These are phyloP conservation scores for Ceratocystiopsis brevicomis DNA, from an alignment of 2,329 filamentous ascomycete genomes.

Conservation along the genomic window DNA sequence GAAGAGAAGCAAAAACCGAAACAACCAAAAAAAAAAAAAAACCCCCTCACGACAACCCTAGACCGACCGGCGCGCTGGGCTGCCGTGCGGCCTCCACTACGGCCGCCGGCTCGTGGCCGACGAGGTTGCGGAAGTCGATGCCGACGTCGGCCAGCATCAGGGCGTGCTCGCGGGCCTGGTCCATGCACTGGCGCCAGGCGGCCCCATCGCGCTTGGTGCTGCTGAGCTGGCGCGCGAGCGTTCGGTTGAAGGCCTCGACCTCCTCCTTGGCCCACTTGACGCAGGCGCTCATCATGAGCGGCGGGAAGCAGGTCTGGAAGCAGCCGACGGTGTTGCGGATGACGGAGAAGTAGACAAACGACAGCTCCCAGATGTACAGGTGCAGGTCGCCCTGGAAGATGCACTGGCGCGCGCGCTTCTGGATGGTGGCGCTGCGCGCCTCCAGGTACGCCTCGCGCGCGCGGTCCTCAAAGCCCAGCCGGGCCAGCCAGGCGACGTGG, in stretches of 20 bases:
- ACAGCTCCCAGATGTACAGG: constrained; percentile 85
- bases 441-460: constrained; percentile 75
- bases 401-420: constrained; percentile 64
- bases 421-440: constrained; percentile 59
- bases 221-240: constrained; percentile 69
- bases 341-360: constrained; percentile 86
- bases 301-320: constrained; percentile 73
- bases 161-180: constrained; percentile 63
- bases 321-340: constrained; percentile 85
- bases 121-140: constrained; percentile 69
- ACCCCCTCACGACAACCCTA: constrained; percentile 19
- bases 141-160: constrained; percentile 67
- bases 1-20: too few species aligned
- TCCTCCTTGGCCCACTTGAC: constrained; percentile 98
- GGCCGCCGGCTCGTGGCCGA: constrained; percentile 39
- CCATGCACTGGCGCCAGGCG: constrained; percentile 69
- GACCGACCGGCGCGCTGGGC: constrained; percentile 19
- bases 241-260: constrained; percentile 73
- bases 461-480: constrained; percentile 76
- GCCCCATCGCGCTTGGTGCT: constrained; percentile 60
- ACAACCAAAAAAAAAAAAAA: too few species aligned
- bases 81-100: constrained; percentile 4
- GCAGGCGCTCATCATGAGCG: constrained; percentile 76
- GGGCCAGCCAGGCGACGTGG: constrained; percentile 67
- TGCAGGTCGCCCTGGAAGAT: constrained; percentile 88